phyloP scores from a whole-genome alignment of 805 yeast genomes.

The Ascoidea tarda region DNA sequence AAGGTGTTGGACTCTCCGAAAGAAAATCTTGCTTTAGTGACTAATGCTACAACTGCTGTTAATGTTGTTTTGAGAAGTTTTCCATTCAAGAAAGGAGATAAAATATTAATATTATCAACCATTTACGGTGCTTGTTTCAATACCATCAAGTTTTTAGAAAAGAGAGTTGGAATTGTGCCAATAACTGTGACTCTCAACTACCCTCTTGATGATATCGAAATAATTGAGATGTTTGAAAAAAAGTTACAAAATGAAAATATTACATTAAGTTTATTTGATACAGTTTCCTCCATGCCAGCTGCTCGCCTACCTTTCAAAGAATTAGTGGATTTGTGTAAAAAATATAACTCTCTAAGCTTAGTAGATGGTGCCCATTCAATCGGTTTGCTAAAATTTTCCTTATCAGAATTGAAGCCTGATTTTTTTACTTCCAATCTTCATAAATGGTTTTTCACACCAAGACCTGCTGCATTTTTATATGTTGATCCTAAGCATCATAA shows the following conservation, averaged over 20 bases:
- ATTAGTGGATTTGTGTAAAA: slow-evolving; percentile 29
- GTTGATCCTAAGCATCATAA: slow-evolving; percentile 37
- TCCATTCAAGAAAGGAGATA: slow-evolving; percentile 37
- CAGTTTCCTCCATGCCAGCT: slow-evolving; percentile 54
- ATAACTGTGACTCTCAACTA: slow-evolving; percentile 16
- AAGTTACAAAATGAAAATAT: slow-evolving; percentile 16
- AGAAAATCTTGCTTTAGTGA: slow-evolving; percentile 34
- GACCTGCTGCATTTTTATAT: slow-evolving; percentile 44
- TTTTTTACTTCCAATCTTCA: slow-evolving; percentile 50
- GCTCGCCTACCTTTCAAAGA: slow-evolving; percentile 39
- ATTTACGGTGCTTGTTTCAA: slow-evolving; percentile 42
- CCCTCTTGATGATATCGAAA: slow-evolving; percentile 29
- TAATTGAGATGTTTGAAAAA: slow-evolving; percentile 20
- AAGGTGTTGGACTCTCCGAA: slow-evolving; percentile 32
- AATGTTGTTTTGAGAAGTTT: slow-evolving; percentile 41
- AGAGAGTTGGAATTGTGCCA: slow-evolving; percentile 20
- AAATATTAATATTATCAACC: slow-evolving; percentile 31
- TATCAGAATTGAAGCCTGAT: slow-evolving; percentile 31
- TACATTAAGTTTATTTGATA: slow-evolving; percentile 37
- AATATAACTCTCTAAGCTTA: slow-evolving; percentile 33
- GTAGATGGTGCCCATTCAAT: slow-evolving; percentile 66
- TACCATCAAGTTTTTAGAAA: slow-evolving; percentile 27
- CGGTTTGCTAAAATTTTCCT: slow-evolving; percentile 25
- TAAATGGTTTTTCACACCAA: slow-evolving; percentile 53
- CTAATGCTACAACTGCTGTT: slow-evolving; percentile 48